Evolutionary conservation across 768 basidiomycete species (phyloP), one percentile per base, ranked within the genome.

Genomic region (Russula abietina): DNA sequence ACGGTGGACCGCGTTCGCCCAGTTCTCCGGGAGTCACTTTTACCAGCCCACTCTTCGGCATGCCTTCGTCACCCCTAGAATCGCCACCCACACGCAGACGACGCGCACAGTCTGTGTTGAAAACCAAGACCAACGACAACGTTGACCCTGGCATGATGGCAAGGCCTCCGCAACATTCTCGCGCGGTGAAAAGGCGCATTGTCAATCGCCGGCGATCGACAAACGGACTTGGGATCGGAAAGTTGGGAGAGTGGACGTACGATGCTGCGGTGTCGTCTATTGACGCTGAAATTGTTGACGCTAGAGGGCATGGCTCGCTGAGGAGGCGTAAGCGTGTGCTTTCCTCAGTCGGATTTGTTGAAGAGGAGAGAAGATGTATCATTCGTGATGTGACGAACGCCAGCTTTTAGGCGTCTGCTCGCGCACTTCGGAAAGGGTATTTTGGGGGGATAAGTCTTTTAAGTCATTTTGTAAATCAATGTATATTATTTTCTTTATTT

Each of bases 111-210:
- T 62, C 67, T 1, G 26, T 16, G 12, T 52, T 61, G 9, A 66
- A 55, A 32, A n/a, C 43, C 5, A 61, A 65, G 43, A 33, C 26
- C 50, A 60, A 51, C 16, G 54, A 38, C 38, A 24, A 8, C 53
- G 24, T 38, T 19, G 49, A 61, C 39, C n/a, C 12, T 22, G 26
- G 36, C 24, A 17, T n/a, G 22, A 30, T 51, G 30, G 11, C 48
- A 26, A 61, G 28, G 36, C 45, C 55, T 30, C 38, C 61, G 19
- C 38, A 59, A 14, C 66, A 43, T 33, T 60, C 63, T n/a, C 57
- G 65, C n/a, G 67, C 67, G 26, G 58, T 68, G 55, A 68, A 68
- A 49, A 62, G 57, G 26, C 65, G 65, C n/a, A 67, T 68, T 33
- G 65, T 68, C 39, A 62, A 68, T 55, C 65, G 67, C 32, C 67